Base-by-base conservation (phyloP, 192 early-diverging fungal genomes). In the Rhizophagus sp. region DNA sequence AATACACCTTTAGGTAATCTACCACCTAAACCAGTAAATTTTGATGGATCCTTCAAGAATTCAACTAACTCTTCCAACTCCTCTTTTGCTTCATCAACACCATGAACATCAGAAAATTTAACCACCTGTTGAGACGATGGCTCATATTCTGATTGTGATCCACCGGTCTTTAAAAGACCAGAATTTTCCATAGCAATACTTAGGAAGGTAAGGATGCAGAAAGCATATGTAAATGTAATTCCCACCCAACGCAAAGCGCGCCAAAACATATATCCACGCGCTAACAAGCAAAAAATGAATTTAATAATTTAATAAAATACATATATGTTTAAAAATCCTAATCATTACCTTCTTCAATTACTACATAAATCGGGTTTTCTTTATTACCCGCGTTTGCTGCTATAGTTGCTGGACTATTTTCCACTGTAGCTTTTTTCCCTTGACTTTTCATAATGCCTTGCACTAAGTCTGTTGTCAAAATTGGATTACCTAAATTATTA, bases 1-100 rank as follows among this genome's bases (percentile, higher is more conserved):
- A 94, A 83, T 10, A 92, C 92, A 84, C 98, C 98, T 85, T 98
- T 98, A 30, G 98, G 98, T 3, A 99, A 86, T 76, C 94, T 95
- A 15, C 96, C 98, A 62, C 98, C 98, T 10, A 99, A 83, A 76
- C 95, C 93, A 62, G 94, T 93, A 83, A 98, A 99, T 76, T 92
- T 89, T 78, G 93, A 88, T 6, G 98, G 98, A 74, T 96, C 93
- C 83, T 94, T 97, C 47, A 99, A 83, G 78, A 99, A 99, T 74
- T 95, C 92, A 24, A 99, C 98, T 19, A 99, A 88, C 82, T 99
- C 98, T 73, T 97, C 91, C 67, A 99, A 86, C 86, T 99, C 98
- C 79, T 95, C 93, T 82, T 99, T 99, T 33, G 98, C 97, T 82
- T 99, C 98, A 69, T 98, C 96, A 44, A 97, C 96, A 39, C 97